A percentile compares a stretch with the other conserved stretches of the same genome.
Conservation (phyloP, 148 eudicot species). For the Spergularia bocconei region DNA sequence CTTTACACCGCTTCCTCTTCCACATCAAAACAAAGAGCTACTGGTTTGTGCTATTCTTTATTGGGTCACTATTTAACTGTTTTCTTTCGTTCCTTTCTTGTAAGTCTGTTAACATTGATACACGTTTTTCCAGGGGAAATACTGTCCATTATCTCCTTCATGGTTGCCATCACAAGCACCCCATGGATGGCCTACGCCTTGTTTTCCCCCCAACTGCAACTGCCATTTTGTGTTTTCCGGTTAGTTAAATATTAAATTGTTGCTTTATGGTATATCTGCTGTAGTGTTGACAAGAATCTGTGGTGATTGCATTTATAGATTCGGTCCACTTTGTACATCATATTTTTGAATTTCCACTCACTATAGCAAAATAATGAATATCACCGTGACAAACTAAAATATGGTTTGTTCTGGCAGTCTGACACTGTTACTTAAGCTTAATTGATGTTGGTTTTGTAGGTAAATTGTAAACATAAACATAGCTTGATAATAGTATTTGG, state of each 20-base stretch:
- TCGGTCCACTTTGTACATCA: not conserved
- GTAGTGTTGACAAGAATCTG: not conserved
- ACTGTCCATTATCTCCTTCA: constrained; percentile 78
- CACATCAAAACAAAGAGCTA: constrained; percentile 36
- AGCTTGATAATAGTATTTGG: not conserved
- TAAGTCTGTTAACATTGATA: not conserved
- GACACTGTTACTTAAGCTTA: not conserved
- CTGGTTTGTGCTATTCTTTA: constrained; percentile 38
- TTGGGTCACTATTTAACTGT: constrained; percentile 36
- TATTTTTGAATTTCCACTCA: not conserved
- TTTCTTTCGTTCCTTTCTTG: constrained; percentile 38
- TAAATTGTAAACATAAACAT: not conserved
- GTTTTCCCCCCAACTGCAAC: constrained; percentile 90
- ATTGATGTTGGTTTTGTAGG: not conserved
- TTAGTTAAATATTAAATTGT: constrained; percentile 25
- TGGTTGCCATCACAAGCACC: constrained; percentile 93
- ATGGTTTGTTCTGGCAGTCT: not conserved
- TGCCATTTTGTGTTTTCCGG: constrained; percentile 53
- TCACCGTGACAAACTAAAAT: not conserved
- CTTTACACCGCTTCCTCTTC: constrained; percentile 37
- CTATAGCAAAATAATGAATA: not conserved
- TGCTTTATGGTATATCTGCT: not conserved
- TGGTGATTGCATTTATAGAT: not conserved
- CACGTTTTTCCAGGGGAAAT: constrained; percentile 35
- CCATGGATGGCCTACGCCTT: constrained; percentile 80